Percentiles rank a stretch among this genome's conserved stretches.
Evolutionary conservation across 2,329 filamentous ascomycete species (phyloP).

Genomic region (Penicillium hesseltinei): DNA sequence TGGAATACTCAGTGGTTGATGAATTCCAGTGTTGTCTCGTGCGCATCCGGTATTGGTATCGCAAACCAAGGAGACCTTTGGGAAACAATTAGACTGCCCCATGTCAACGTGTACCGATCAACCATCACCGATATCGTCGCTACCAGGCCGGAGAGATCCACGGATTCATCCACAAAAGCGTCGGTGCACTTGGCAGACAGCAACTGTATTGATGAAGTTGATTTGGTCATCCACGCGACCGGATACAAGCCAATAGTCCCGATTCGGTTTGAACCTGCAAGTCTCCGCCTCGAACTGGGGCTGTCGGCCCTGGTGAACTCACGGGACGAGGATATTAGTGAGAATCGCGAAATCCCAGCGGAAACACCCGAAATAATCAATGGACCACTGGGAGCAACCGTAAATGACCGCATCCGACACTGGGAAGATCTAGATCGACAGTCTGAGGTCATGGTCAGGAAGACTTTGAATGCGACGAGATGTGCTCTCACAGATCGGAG

Average conservation of each 20-base stretch:
- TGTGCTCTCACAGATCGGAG: neutral
- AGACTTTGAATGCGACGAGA: conserved; percentile 4
- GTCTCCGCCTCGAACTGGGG: conserved; percentile 16
- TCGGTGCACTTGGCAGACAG: conserved; percentile 11
- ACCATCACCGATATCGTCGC: conserved; percentile 8
- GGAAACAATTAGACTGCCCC: conserved; percentile 19
- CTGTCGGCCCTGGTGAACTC: conserved; percentile 7
- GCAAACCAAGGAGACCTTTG: conserved; percentile 27
- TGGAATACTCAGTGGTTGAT: neutral
- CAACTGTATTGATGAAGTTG: conserved; percentile 12
- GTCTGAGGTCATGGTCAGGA: conserved; percentile 5
- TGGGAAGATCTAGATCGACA: conserved; percentile 17
- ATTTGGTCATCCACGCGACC: conserved; percentile 25
- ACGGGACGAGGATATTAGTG: too few species aligned
- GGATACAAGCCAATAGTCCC: conserved; percentile 24
- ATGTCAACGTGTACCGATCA: conserved; percentile 25
- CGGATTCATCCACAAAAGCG: neutral
- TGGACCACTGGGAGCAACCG: neutral
- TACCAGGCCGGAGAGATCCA: neutral
- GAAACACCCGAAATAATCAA: conserved; percentile 1
- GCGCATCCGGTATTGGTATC: conserved; percentile 22
- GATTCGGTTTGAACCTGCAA: conserved; percentile 17
- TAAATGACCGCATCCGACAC: neutral
- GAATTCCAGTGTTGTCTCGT: conserved; percentile 18
- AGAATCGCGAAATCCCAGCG: neutral